Percentiles rank a stretch among this genome's conserved stretches.
phyloP scores from a whole-genome alignment of 768 basidiomycete genomes.

The Pleurotus sapidus region DNA sequence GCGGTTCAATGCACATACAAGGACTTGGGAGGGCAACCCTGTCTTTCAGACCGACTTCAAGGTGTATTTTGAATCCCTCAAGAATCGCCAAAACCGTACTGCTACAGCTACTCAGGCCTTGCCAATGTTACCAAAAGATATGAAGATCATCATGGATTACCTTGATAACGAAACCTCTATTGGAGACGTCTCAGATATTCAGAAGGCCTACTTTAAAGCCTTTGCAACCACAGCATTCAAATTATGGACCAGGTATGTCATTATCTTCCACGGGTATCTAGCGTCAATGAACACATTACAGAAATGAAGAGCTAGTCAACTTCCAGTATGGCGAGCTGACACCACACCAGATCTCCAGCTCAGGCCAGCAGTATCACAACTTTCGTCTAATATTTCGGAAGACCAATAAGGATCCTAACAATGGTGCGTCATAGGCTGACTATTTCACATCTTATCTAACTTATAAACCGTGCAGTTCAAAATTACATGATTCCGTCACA shows the following conservation, averaged over 20 bases:
- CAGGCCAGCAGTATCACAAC: slow-evolving; percentile 9
- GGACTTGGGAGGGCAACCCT: slow-evolving; percentile 16
- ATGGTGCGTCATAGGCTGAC: slow-evolving; percentile 8
- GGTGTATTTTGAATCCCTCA: slow-evolving; percentile 8
- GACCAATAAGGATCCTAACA: slow-evolving; percentile 19
- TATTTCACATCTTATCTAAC: neutral
- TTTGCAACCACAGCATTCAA: slow-evolving; percentile 16
- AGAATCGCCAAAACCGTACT: slow-evolving; percentile 8
- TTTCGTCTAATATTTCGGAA: slow-evolving; percentile 17
- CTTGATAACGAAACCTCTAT: neutral
- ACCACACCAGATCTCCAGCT: slow-evolving; percentile 10
- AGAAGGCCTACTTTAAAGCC: slow-evolving; percentile 14
- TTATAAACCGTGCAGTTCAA: slow-evolving; percentile 7
- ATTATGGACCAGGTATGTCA: slow-evolving; percentile 14
- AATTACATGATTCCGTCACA: slow-evolving; percentile 10
- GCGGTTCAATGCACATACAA: slow-evolving; percentile 11
- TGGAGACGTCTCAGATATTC: slow-evolving; percentile 1
- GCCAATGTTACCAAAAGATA: slow-evolving; percentile 9
- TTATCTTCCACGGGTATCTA: neutral
- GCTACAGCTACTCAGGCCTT: slow-evolving; percentile 6
- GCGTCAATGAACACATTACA: neutral
- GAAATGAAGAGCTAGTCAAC: slow-evolving; percentile 16
- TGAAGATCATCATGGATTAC: slow-evolving; percentile 6
- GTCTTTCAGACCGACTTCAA: slow-evolving; percentile 14
- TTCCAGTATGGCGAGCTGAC: slow-evolving; percentile 11